These are phyloP conservation scores for Tranzscheliella williamsii DNA, from an alignment of 1,284 basidiomycete genomes.

Conservation along the genomic window DNA sequence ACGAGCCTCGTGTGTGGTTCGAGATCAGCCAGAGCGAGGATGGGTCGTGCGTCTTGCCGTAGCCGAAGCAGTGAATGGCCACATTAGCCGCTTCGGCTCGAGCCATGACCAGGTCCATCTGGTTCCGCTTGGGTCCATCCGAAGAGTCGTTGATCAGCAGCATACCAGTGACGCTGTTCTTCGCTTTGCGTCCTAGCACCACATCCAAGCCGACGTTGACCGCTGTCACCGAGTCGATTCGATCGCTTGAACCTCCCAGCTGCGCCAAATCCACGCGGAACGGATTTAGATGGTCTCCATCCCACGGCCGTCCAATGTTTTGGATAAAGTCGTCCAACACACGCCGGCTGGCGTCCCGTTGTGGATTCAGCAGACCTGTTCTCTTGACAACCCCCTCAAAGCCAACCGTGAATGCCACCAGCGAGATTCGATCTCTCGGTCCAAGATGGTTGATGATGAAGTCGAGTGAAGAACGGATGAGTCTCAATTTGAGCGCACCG, in stretches of 20 bases:
- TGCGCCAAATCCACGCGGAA: conserved; percentile 46
- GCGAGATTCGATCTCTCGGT: conserved; percentile 46
- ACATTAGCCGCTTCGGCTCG: conserved; percentile 92
- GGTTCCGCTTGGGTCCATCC: conserved; percentile 88
- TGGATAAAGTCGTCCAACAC: conserved; percentile 43
- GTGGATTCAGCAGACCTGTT: conserved; percentile 45
- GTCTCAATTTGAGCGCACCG: conserved; percentile 64
- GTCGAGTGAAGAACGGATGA: conserved; percentile 53
- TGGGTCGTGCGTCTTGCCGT: conserved; percentile 92
- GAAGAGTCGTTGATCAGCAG: conserved; percentile 86
- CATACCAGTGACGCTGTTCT: conserved; percentile 87
- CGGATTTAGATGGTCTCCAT: conserved; percentile 33
- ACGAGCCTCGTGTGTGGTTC: conserved; percentile 94
- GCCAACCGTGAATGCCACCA: conserved; percentile 49
- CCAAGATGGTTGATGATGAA: conserved; percentile 51
- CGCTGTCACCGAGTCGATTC: conserved; percentile 51
- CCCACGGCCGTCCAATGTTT: conserved; percentile 48
- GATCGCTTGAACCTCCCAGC: conserved; percentile 47
- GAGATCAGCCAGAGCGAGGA: conserved; percentile 98
- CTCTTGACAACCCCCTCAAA: conserved; percentile 46
- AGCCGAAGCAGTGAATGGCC: conserved; percentile 94
- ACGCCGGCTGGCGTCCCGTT: conserved; percentile 28
- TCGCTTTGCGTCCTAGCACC: conserved; percentile 85
- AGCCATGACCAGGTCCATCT: conserved; percentile 95
- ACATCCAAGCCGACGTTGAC: conserved; percentile 70